phyloP scores from a whole-genome alignment of 31 red algal species.

The Odonthalia washingtoniensis region DNA sequence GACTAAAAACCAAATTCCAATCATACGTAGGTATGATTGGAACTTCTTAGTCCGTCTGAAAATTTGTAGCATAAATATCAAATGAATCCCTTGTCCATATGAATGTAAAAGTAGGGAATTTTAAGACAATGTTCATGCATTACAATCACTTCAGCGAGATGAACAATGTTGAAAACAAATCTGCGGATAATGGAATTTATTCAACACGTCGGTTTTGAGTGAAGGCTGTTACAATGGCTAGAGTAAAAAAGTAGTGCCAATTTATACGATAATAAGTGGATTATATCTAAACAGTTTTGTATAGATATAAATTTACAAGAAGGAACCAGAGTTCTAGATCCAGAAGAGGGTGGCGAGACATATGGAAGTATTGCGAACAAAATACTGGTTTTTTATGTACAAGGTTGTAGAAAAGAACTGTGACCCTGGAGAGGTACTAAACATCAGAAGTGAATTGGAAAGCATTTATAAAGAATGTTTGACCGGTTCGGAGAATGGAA shows the following conservation, averaged over 20 bases:
- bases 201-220: no score
- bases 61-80: no score
- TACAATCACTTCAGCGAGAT: no score
- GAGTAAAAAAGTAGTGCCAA: neutral
- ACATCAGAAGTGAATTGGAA: conserved; percentile 19
- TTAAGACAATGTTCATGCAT: no score
- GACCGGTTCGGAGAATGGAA: conserved; percentile 11
- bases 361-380: neutral
- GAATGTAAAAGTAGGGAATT: no score
- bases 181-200: no score
- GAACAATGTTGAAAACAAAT: no score
- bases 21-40: no score
- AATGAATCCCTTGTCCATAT: no score
- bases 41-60: no score
- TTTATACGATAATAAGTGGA: neutral
- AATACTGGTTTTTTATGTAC: neutral
- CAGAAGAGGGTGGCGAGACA: neutral
- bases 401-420: neutral
- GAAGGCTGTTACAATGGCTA: no score
- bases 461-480: conserved; percentile 8
- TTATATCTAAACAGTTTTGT: neutral
- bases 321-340: neutral
- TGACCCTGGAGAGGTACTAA: neutral
- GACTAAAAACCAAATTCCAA: no score
- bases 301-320: neutral